Conservation (phyloP, 2,329 filamentous ascomycete species). For the Hymenoscyphus salicellus region DNA sequence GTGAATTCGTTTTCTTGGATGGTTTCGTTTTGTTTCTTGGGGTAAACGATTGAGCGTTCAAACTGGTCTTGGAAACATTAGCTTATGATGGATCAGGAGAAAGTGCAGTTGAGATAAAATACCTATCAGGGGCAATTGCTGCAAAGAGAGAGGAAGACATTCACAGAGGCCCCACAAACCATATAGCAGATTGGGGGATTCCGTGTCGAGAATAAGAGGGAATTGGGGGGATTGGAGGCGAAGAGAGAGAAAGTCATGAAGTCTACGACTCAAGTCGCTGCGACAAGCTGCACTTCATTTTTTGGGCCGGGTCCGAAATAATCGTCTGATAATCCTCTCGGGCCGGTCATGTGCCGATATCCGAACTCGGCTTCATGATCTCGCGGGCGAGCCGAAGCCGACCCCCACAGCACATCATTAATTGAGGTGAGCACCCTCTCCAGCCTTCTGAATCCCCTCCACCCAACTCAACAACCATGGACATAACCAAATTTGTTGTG, state of each 20-base stretch:
- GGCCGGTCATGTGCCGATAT: neutral
- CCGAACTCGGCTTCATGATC: neutral
- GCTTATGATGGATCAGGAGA: neutral
- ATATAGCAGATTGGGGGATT: neutral
- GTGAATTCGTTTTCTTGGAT: neutral
- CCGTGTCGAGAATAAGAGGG: neutral
- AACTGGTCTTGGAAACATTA: neutral
- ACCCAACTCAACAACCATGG: slow-evolving; percentile 56
- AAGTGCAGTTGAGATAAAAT: neutral
- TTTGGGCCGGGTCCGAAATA: slow-evolving; percentile 3
- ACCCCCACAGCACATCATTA: neutral
- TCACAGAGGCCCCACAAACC: neutral
- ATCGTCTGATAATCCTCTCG: neutral
- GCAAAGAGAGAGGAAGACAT: neutral
- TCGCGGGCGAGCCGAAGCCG: neutral
- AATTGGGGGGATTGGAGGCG: neutral
- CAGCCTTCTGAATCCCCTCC: neutral
- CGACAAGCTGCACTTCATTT: neutral
- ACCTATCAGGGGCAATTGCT: neutral
- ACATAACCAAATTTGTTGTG: slow-evolving; percentile 82
- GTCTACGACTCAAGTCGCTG: neutral
- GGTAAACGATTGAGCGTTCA: neutral
- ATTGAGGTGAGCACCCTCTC: neutral
- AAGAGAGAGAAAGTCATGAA: neutral
- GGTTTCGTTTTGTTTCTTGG: neutral